Percentiles rank a stretch among this genome's conserved stretches.
phyloP scores from a whole-genome alignment of 2,329 filamentous ascomycete species.

The Elsinoe perseae region DNA sequence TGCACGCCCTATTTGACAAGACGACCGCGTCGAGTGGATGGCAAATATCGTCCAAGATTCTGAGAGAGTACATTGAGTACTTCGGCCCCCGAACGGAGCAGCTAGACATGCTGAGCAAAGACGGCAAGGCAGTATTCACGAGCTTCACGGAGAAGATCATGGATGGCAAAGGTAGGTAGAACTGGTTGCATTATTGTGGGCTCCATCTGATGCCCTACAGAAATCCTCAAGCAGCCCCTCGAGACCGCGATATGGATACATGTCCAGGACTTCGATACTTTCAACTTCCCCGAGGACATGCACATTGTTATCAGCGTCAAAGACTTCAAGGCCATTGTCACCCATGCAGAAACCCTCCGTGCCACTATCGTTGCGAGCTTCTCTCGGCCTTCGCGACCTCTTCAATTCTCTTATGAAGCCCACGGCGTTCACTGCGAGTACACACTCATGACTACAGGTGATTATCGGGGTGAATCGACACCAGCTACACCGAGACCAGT shows the following conservation, averaged over 20 bases:
- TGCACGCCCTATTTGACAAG: constrained; percentile 67
- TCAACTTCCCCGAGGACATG: constrained; percentile 64
- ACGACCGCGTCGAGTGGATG: constrained; percentile 60
- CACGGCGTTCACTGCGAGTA: constrained; percentile 67
- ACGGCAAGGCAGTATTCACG: constrained; percentile 63
- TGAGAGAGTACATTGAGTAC: constrained; percentile 71
- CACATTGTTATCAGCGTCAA: constrained; percentile 77
- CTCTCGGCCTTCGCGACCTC: constrained; percentile 61
- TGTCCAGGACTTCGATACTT: constrained; percentile 67
- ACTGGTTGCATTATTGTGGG: background rate
- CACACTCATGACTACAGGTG: constrained; percentile 73
- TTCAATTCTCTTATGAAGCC: constrained; percentile 63
- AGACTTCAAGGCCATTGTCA: constrained; percentile 71
- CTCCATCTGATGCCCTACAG: constrained; percentile 34
- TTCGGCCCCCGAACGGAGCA: constrained; percentile 75
- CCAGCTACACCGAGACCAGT: constrained; percentile 27
- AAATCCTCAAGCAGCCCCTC: constrained; percentile 70
- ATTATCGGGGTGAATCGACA: constrained; percentile 36
- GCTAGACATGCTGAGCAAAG: constrained; percentile 67
- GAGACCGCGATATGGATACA: constrained; percentile 73
- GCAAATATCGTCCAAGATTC: constrained; percentile 60
- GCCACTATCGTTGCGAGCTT: constrained; percentile 61
- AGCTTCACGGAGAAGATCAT: constrained; percentile 75
- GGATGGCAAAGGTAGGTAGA: constrained; percentile 52
- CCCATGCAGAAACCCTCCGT: constrained; percentile 63